A percentile compares a stretch with the other conserved stretches of the same genome.
Conservation (phyloP, 768 basidiomycete species). For the Russula earlei region DNA sequence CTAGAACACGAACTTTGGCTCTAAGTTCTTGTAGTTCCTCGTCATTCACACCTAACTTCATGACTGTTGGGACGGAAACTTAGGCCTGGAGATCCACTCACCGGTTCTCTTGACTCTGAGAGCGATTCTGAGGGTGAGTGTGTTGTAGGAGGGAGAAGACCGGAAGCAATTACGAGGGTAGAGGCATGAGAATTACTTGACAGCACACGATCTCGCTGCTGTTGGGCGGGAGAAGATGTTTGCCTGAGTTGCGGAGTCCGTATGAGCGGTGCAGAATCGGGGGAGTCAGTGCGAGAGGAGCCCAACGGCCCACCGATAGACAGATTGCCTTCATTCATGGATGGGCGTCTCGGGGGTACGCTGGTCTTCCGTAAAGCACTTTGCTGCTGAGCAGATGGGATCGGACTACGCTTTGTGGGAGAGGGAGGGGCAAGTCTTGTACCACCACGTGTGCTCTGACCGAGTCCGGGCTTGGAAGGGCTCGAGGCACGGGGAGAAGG, state of each 20-base stretch:
- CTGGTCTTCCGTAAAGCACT: not conserved
- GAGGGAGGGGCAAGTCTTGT: slow-evolving; percentile 31
- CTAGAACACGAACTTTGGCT: slow-evolving; percentile 75
- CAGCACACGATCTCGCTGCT: slow-evolving; percentile 7
- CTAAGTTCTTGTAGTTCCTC: slow-evolving; percentile 70
- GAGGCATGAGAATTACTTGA: slow-evolving; percentile 13
- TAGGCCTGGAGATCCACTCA: not conserved
- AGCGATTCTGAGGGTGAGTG: slow-evolving; percentile 4
- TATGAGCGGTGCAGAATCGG: slow-evolving; percentile 21
- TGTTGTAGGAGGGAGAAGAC: slow-evolving; percentile 6
- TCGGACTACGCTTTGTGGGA: slow-evolving; percentile 44
- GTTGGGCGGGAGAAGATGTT: slow-evolving; percentile 29
- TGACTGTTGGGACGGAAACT: not conserved
- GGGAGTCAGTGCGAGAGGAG: slow-evolving; percentile 27
- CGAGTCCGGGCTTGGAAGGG: slow-evolving; percentile 11
- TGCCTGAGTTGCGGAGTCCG: slow-evolving; percentile 23
- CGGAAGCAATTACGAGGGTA: not conserved
- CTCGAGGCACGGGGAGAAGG: slow-evolving; percentile 16
- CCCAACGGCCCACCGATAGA: slow-evolving; percentile 27
- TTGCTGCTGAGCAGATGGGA: slow-evolving; percentile 7
- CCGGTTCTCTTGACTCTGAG: not conserved
- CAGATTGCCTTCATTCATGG: slow-evolving; percentile 24
- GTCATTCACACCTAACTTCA: slow-evolving; percentile 30
- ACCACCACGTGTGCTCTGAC: slow-evolving; percentile 7
- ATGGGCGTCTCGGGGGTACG: slow-evolving; percentile 35